Conservation (phyloP, 331 rosid genomes). For the Quercus lobata region DNA sequence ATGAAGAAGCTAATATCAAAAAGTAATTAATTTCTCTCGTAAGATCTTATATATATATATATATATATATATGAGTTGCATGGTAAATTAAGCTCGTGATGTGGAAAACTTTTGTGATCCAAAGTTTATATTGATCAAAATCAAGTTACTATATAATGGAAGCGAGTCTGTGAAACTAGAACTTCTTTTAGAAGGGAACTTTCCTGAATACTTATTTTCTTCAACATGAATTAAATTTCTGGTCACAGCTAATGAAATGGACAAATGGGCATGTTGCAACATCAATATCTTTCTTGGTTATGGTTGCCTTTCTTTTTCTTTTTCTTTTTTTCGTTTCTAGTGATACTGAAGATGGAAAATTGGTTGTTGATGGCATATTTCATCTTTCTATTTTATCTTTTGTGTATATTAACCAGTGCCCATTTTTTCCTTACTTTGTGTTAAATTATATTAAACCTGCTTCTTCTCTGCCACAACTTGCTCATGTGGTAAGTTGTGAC, state of each 20-base stretch:
- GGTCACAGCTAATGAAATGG: background rate
- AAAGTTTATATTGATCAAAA: background rate
- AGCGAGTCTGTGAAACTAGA: background rate
- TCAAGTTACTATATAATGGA: background rate
- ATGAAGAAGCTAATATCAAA: background rate
- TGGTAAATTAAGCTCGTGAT: background rate
- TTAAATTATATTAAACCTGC: conserved; percentile 16
- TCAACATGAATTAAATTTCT: background rate
- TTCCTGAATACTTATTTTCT: background rate
- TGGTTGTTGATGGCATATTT: background rate
- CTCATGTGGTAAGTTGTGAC: no score
- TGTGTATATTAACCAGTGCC: background rate
- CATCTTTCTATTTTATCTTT: background rate
- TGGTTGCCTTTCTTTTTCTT: background rate
- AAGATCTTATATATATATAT: no score
- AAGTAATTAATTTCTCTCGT: background rate
- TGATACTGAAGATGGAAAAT: background rate
- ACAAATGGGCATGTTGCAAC: background rate
- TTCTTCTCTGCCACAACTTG: conserved; percentile 1
- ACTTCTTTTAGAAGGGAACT: background rate
- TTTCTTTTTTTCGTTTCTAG: no score
- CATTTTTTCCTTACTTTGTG: background rate
- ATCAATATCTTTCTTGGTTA: background rate
- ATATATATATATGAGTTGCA: background rate
- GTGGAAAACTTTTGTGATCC: conserved; percentile 1